Base-by-base conservation (phyloP, 495 filamentous ascomycete genomes). In the Durotheca rogersii region DNA sequence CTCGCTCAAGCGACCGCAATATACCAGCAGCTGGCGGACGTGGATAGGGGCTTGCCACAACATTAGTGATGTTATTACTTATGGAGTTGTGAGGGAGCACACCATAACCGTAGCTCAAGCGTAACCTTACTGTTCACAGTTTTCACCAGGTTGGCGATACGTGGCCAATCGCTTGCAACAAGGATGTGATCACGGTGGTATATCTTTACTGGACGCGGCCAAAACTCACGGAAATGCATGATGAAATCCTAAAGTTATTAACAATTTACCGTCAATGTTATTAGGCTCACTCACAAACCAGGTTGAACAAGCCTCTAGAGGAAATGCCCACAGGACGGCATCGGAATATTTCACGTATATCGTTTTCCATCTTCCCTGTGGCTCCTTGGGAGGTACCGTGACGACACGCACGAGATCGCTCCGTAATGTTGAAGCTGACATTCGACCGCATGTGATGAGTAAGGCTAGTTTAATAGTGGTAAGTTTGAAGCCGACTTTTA, bases 201-300 rank as follows among this genome's bases (percentile, higher is more conserved):
- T 29, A 71, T 51, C 12, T 46, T 53, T 5, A 67, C 27, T 9
- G 51, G 35, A 1, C 53, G 43, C 11, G 66, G 67, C 58, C 64
- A 70, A 33, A 63, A 69, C 30, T 72, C 66, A 12, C 56, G 61
- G 35, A 72, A 72, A 36, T 71, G 62, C 16, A 60, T 56, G 1
- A 61, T 21, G 38, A 72, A 71, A 23, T 38, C 48, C 65, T 66
- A 39, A n/a, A 41, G 6, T 32, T 3, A n/a, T 30, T 57, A 33
- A 47, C 20, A 16, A 0, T 3, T 0, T 36, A 15, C 7, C 4
- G 31, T 1, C 2, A 6, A 23, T n/a, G 14, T 15, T 38, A 11
- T 17, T 17, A 14, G 29, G 17, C 1, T 34, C 20, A 51, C 67
- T 54, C 48, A 72, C 69, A 64, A 72, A 64, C 69, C 69, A 72